Evolutionary conservation across 1,284 basidiomycete genomes (phyloP).

Genomic region (Moesziomyces globuligerus): DNA sequence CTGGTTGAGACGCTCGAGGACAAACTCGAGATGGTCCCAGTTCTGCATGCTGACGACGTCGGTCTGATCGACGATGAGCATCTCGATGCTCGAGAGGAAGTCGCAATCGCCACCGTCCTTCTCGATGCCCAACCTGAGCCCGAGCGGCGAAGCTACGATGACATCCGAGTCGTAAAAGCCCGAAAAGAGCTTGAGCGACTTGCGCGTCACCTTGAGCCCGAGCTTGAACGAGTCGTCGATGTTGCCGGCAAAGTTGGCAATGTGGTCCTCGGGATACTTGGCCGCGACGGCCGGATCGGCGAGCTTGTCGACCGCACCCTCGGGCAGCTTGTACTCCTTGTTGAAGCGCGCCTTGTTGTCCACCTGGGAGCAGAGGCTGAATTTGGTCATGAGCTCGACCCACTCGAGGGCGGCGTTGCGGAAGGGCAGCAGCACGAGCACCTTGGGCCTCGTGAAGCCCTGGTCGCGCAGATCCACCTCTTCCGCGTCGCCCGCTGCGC

Average conservation of each 20-base stretch:
- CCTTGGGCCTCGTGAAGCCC: constrained; percentile 94
- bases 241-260: constrained; percentile 95
- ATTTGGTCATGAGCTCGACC: constrained; percentile 67
- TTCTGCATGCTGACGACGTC: constrained; percentile 98
- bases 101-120: constrained; percentile 83
- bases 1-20: constrained; percentile 83
- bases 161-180: constrained; percentile 91
- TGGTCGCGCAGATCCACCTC: constrained; percentile 76
- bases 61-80: constrained; percentile 91
- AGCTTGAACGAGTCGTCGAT: constrained; percentile 94
- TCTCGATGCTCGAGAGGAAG: constrained; percentile 91
- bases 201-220: constrained; percentile 90
- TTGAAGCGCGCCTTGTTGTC: constrained; percentile 81
- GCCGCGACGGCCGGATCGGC: constrained; percentile 70
- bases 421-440: constrained; percentile 90
- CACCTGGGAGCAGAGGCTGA: constrained; percentile 56
- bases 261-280: constrained; percentile 87
- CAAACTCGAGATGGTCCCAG: constrained; percentile 96
- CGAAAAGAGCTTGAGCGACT: constrained; percentile 85
- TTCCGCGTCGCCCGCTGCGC: constrained; percentile 65
- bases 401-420: constrained; percentile 86
- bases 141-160: constrained; percentile 91
- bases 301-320: constrained; percentile 83
- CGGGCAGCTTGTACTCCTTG: constrained; percentile 83
- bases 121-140: constrained; percentile 89